Base-by-base conservation (phyloP, 192 early-diverging fungal species). In the Gaertneriomyces sp. region DNA sequence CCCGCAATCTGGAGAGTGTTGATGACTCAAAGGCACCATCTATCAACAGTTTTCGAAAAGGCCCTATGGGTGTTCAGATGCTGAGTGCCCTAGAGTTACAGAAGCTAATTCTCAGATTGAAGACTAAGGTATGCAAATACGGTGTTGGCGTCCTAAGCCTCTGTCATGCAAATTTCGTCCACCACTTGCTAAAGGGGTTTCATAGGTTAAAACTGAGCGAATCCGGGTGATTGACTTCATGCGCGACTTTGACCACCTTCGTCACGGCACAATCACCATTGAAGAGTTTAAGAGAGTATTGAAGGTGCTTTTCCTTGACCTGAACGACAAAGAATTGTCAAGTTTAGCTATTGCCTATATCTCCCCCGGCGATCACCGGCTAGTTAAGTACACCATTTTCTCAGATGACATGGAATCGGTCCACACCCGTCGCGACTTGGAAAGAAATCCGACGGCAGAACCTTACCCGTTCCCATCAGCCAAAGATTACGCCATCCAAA, bases 141-240 rank as follows among this genome's bases (percentile, higher is more conserved):
- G 25, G 25, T 33, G 25, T 2, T 33, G 25, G 25, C 50, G 17
- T 16, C 49, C 40, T 69, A 16, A 72, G 42, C 63, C 25, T 33
- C 25, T 0, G 25, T 33, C 25, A 33, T 33, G 25, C 25, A 33
- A 33, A 33, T 33, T 33, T 33, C 25, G 25, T 33, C 25, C 25
- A 33, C 25, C 25, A 33, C 25, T 33, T 33, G 25, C 25, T 33
- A 33, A 33, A 33, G 25, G 25, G n/a, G n/a, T n/a, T n/a, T n/a
- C 41, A 1, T 51, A 77, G 73, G 73, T 75, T 42, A 82, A 82
- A 51, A 79, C 83, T 5, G 76, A 85, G 45, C 53, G 83, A 6
- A 75, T 85, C 41, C 69, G 83, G n/a, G 79, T 85, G 11, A 70
- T 70, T 64, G 83, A 85, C 51, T 81, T 76, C 52, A 71, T 85